These are phyloP conservation scores for Diaporthe vexans DNA, from an alignment of 2,329 filamentous ascomycete genomes.

Conservation along the genomic window DNA sequence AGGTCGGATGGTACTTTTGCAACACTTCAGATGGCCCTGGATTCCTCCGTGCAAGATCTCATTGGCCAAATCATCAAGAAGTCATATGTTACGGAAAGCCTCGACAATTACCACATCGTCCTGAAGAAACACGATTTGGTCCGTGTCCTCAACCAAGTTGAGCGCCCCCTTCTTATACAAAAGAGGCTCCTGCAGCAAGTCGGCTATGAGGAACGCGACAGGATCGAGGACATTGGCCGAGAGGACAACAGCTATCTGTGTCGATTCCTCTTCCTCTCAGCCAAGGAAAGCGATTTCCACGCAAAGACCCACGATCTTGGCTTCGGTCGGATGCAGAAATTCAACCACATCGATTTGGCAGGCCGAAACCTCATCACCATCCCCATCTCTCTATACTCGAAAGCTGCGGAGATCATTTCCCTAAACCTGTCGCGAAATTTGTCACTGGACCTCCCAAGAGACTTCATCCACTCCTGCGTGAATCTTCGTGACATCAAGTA, in stretches of 20 bases:
- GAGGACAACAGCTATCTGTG: conserved; percentile 98
- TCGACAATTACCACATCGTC: conserved; percentile 96
- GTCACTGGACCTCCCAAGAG: conserved; percentile 91
- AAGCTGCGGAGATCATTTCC: conserved; percentile 91
- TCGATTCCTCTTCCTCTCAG: conserved; percentile 93
- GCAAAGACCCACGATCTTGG: conserved; percentile 83
- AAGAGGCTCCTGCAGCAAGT: conserved; percentile 92
- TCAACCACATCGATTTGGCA: conserved; percentile 93
- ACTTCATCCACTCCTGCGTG: conserved; percentile 95
- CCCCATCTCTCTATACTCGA: conserved; percentile 92
- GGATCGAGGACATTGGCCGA: conserved; percentile 91
- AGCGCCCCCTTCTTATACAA: conserved; percentile 91
- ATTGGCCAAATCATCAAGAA: conserved; percentile 94
- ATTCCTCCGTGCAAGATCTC: conserved; percentile 88
- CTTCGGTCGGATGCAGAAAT: conserved; percentile 86
- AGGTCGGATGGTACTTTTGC: conserved; percentile 94
- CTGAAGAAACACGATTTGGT: conserved; percentile 93
- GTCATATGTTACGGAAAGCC: conserved; percentile 88
- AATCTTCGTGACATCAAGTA: conserved; percentile 96
- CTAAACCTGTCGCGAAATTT: conserved; percentile 94
- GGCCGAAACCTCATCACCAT: conserved; percentile 94
- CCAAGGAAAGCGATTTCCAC: conserved; percentile 86
- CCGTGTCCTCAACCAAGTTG: conserved; percentile 81
- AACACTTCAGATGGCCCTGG: conserved; percentile 86
- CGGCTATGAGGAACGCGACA: conserved; percentile 88